Evolutionary conservation across 805 yeast genomes (phyloP), one percentile per base, ranked within the genome.

Genomic region (Pichia paraexigua): DNA sequence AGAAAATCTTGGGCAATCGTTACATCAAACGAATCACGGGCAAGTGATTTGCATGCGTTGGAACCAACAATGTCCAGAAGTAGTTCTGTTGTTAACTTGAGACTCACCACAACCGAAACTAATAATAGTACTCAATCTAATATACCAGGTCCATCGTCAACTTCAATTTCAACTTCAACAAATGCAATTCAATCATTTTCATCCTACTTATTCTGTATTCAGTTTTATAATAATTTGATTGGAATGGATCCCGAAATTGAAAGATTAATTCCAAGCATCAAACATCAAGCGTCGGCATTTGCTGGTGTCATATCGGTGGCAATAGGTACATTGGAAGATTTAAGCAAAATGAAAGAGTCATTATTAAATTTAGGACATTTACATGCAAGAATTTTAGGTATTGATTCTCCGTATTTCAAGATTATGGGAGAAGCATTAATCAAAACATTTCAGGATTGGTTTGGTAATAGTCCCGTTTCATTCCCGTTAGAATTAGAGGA

Each of bases 251-350:
- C 87, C 0, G 70, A 69, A 15, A 71, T 88, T 54, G 88, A 83
- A 57, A 73, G 70, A 41, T 63, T 81, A 61, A 86, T 85, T 63
- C 95, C 95, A 0, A 79, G 87, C 7, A 79, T 87, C 56, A 77
- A 77, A 55, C 90, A 85, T 62, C 95, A 88, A 67, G 89, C 94
- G 1, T 78, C 80, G 17, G 78, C 91, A 9, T 83, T 87, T 70
- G 89, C 92, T 0, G 90, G 91, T 6, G 87, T 87, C 20, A 65
- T 88, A 58, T 77, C 86, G 28, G 74, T 80, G 43, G 85, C 91
- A 2, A 79, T 87, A 53, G 67, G 76, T 28, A 80, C 80, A 57
- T 69, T 87, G 48, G 90, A 85, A 49, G 74, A 82, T 56, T 70
- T 87, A 48, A 61, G 74, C 3, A 65, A 67, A 8, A 67, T 87